Conservation (phyloP, 2,329 filamentous ascomycete species). For the Hymenoscyphus fraxineus region DNA sequence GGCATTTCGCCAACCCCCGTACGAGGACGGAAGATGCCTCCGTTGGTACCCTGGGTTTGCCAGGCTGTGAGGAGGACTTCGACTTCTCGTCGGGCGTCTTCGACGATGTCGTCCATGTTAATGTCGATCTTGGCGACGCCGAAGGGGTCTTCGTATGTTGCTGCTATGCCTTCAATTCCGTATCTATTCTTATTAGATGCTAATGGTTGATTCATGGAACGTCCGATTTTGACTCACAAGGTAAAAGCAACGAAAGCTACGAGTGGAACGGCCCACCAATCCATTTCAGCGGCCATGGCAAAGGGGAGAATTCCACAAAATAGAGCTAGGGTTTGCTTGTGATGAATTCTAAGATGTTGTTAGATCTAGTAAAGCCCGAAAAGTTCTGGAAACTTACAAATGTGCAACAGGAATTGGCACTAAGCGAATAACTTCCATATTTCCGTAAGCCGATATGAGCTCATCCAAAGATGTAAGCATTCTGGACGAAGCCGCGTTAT, state of each 20-base stretch:
- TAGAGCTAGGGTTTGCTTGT: conserved; percentile 59
- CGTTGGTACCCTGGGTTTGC: conserved; percentile 35
- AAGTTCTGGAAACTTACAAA: conserved; percentile 37
- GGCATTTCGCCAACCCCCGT: conserved; percentile 9
- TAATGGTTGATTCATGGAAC: neutral
- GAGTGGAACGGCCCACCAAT: conserved; percentile 58
- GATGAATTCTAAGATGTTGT: conserved; percentile 48
- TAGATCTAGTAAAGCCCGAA: conserved; percentile 15
- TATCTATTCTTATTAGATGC: conserved; percentile 37
- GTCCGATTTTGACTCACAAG: conserved; percentile 33
- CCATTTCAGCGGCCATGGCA: conserved; percentile 59
- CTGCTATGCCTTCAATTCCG: conserved; percentile 53
- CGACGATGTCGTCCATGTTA: conserved; percentile 63
- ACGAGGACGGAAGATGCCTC: conserved; percentile 27
- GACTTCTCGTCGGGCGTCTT: conserved; percentile 56
- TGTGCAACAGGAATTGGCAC: conserved; percentile 63
- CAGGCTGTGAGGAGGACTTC: conserved; percentile 57
- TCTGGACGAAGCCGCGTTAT: conserved; percentile 54
- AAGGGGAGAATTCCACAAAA: conserved; percentile 60
- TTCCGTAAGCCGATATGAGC: conserved; percentile 55
- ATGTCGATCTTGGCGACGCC: conserved; percentile 64
- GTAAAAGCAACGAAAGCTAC: conserved; percentile 60
- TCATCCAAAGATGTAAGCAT: conserved; percentile 55
- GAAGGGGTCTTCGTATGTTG: conserved; percentile 60
- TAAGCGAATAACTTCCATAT: conserved; percentile 62